Evolutionary conservation across 1,284 basidiomycete species (phyloP).

Genomic region (Moesziomyces aphidis): DNA sequence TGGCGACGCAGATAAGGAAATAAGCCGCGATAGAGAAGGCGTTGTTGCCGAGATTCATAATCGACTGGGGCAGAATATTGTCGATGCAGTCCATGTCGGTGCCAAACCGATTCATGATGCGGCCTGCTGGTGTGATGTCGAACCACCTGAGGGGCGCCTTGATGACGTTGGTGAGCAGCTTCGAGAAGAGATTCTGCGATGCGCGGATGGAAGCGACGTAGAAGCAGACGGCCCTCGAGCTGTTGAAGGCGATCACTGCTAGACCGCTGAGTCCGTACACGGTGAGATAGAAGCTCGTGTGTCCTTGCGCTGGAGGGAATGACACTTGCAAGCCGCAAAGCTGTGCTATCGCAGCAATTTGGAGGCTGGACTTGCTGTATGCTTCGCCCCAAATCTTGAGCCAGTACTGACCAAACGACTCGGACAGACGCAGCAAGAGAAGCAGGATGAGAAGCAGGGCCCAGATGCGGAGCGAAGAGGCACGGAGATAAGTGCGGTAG

Average conservation of each 20-base stretch:
- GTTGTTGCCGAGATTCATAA: slow-evolving; percentile 48
- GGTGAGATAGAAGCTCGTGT: slow-evolving; percentile 37
- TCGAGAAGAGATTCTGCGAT: slow-evolving; percentile 52
- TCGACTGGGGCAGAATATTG: slow-evolving; percentile 53
- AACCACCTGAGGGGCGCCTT: slow-evolving; percentile 61
- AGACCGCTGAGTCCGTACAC: slow-evolving; percentile 43
- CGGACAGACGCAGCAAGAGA: slow-evolving; percentile 29
- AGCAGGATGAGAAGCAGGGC: slow-evolving; percentile 31
- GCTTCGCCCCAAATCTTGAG: slow-evolving; percentile 62
- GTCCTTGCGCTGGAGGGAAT: slow-evolving; percentile 29
- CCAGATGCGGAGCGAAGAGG: slow-evolving; percentile 34
- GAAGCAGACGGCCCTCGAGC: slow-evolving; percentile 33
- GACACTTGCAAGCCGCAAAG: slow-evolving; percentile 5
- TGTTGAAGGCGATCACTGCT: slow-evolving; percentile 42
- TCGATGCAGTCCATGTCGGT: slow-evolving; percentile 63
- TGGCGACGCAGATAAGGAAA: slow-evolving; percentile 53
- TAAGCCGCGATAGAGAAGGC: slow-evolving; percentile 48
- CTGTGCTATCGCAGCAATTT: not conserved
- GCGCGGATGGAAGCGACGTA: slow-evolving; percentile 43
- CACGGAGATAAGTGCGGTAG: slow-evolving; percentile 50
- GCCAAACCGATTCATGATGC: slow-evolving; percentile 63
- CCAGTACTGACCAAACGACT: slow-evolving; percentile 55
- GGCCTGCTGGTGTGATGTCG: slow-evolving; percentile 61
- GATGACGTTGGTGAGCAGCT: slow-evolving; percentile 56
- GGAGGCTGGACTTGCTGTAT: slow-evolving; percentile 13